Evolutionary conservation across 192 early-diverging fungal genomes (phyloP).

Genomic region (Umbelopsis vinacea): DNA sequence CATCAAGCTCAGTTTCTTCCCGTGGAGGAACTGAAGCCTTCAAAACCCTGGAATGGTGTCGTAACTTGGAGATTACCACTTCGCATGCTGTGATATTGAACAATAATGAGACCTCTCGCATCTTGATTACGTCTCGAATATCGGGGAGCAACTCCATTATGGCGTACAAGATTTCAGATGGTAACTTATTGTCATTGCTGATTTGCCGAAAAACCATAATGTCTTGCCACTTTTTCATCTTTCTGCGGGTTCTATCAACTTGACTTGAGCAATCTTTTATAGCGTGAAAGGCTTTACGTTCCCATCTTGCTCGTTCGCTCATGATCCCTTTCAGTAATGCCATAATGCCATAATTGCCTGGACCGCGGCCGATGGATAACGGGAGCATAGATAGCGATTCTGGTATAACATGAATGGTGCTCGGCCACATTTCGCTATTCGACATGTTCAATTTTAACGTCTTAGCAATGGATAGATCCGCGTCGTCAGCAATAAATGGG

Average conservation of each 20-base stretch:
- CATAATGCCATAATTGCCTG: conserved; percentile 30
- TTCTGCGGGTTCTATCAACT: conserved; percentile 31
- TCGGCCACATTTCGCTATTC: conserved; percentile 33
- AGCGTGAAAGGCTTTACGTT: conserved; percentile 23
- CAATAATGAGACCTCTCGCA: background rate
- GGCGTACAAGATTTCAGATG: background rate
- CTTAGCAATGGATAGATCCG: conserved; percentile 26
- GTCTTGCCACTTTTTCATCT: conserved; percentile 31
- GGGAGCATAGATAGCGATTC: conserved; percentile 28
- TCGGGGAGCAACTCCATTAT: background rate
- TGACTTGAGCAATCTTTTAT: conserved; percentile 9
- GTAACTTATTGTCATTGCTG: background rate
- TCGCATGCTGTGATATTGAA: conserved; percentile 5
- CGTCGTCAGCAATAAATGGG: conserved; percentile 36
- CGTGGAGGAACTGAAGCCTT: background rate
- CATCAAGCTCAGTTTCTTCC: background rate
- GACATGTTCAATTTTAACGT: conserved; percentile 31
- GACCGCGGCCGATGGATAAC: conserved; percentile 32
- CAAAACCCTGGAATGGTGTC: background rate
- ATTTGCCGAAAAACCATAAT: background rate
- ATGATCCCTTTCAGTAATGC: conserved; percentile 26
- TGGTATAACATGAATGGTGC: conserved; percentile 28
- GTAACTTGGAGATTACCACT: background rate
- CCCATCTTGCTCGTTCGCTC: conserved; percentile 25
- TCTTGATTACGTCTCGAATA: background rate